phyloP scores from a whole-genome alignment of 495 filamentous ascomycete genomes.

The Darksidea phi region DNA sequence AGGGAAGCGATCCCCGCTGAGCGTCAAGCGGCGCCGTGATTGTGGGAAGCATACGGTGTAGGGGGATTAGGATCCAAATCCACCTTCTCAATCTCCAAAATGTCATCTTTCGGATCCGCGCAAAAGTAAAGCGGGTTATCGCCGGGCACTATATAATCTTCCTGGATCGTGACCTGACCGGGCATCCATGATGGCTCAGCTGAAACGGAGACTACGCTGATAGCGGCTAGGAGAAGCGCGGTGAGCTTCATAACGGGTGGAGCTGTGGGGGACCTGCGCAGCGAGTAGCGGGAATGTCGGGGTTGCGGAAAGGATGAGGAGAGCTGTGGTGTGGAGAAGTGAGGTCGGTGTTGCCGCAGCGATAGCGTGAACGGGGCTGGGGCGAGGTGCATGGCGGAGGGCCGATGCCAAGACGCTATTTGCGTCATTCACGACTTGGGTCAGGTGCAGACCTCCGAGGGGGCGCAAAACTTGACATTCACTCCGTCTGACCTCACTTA shows the following conservation, averaged over 20 bases:
- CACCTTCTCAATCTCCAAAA: constrained; percentile 74
- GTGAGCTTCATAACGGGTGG: constrained; percentile 23
- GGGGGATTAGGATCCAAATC: constrained; percentile 86
- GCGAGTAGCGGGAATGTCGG: neutral
- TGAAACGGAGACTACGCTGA: constrained; percentile 17
- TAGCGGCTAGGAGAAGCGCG: constrained; percentile 22
- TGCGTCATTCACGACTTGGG: neutral
- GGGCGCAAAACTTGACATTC: no score
- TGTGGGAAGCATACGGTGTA: constrained; percentile 61
- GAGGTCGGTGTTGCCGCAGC: constrained; percentile 8
- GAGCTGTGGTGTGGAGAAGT: constrained; percentile 2
- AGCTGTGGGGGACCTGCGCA: neutral
- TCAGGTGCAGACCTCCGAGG: no score
- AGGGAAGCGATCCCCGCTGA: neutral
- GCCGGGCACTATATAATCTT: constrained; percentile 59
- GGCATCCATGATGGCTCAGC: constrained; percentile 25
- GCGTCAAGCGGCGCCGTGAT: neutral
- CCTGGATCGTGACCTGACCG: constrained; percentile 39
- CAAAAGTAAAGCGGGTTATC: constrained; percentile 78
- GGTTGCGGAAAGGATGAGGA: neutral
- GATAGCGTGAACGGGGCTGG: neutral
- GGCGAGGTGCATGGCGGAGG: neutral
- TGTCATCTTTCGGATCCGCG: constrained; percentile 56
- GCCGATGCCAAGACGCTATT: neutral
- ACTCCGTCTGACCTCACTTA: neutral